phyloP scores from a whole-genome alignment of 345 rosid species.

The Eutrema yunnanense region DNA sequence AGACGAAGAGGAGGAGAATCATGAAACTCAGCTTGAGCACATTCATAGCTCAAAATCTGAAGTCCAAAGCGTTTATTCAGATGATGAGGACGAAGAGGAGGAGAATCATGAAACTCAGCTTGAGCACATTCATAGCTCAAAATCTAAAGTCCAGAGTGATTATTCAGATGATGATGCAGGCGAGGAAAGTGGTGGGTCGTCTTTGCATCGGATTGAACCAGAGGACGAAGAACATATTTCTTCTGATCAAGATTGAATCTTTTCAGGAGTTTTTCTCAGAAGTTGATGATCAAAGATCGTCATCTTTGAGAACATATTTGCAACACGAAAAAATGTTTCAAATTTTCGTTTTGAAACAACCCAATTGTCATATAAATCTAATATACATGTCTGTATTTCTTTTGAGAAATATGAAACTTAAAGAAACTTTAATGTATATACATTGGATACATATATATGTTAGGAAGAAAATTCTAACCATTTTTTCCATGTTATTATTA shows the following conservation, averaged over 20 bases:
- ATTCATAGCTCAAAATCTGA: constrained; percentile 16
- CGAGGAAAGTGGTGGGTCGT: constrained; percentile 2
- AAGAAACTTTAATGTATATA: constrained; percentile 8
- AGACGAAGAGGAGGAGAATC: not conserved
- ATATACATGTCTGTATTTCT: constrained; percentile 19
- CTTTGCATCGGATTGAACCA: constrained; percentile 1
- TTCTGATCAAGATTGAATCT: constrained; percentile 14
- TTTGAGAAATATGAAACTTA: constrained; percentile 14
- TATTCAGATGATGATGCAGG: constrained; percentile 19
- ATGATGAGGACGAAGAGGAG: not conserved
- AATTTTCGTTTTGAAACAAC: constrained; percentile 1
- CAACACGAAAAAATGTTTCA: not conserved
- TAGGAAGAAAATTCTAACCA: constrained; percentile 10
- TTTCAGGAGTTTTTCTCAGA: not conserved
- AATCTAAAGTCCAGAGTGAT: constrained; percentile 12
- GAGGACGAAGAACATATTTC: constrained; percentile 16
- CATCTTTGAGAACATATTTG: not conserved
- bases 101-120: constrained; percentile 13
- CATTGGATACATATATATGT: not conserved
- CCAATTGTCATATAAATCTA: constrained; percentile 10
- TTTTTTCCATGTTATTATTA: not conserved
- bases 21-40: constrained; percentile 10
- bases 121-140: constrained; percentile 22
- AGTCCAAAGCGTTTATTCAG: constrained; percentile 11
- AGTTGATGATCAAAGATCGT: constrained; percentile 3